Conservation (phyloP, 305 asterid genomes). For the Petunia hybrid region DNA sequence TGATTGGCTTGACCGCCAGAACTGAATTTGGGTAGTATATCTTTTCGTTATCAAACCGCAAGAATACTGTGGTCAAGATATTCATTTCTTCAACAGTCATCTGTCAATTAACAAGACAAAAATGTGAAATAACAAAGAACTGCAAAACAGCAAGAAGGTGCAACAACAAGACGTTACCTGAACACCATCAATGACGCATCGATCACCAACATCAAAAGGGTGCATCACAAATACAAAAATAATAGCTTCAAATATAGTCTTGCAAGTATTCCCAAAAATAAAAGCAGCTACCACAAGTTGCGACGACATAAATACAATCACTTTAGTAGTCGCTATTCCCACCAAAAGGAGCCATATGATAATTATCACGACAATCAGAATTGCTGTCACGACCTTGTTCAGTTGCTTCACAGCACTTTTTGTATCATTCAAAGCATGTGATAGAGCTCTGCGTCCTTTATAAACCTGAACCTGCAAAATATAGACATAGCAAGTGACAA, state of each 20-base stretch:
- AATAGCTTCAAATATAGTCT: conserved; percentile 85
- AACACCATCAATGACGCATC: conserved; percentile 76
- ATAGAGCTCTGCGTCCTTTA: conserved; percentile 73
- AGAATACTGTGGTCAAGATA: conserved; percentile 75
- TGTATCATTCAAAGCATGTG: conserved; percentile 81
- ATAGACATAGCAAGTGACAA: conserved; percentile 10
- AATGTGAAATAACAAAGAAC: conserved; percentile 28
- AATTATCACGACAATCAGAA: conserved; percentile 57
- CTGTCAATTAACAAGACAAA: conserved; percentile 45
- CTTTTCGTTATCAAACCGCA: conserved; percentile 68
- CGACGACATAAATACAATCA: conserved; percentile 73
- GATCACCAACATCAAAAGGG: conserved; percentile 94
- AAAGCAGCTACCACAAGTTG: conserved; percentile 80
- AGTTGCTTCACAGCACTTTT: conserved; percentile 83
- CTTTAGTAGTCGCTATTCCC: conserved; percentile 79
- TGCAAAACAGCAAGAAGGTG: conserved; percentile 24
- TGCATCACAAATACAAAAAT: conserved; percentile 95
- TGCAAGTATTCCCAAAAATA: conserved; percentile 91
- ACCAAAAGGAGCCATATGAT: conserved; percentile 80
- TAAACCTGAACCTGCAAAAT: conserved; percentile 74
- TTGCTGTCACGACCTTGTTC: conserved; percentile 61
- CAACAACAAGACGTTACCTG: conserved; percentile 57
- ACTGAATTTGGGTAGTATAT: conserved; percentile 80
- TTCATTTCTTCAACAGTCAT: conserved; percentile 92
- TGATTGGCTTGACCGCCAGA: conserved; percentile 75